phyloP scores from a whole-genome alignment of 2,329 filamentous ascomycete species.

The Aureobasidium sp. region DNA sequence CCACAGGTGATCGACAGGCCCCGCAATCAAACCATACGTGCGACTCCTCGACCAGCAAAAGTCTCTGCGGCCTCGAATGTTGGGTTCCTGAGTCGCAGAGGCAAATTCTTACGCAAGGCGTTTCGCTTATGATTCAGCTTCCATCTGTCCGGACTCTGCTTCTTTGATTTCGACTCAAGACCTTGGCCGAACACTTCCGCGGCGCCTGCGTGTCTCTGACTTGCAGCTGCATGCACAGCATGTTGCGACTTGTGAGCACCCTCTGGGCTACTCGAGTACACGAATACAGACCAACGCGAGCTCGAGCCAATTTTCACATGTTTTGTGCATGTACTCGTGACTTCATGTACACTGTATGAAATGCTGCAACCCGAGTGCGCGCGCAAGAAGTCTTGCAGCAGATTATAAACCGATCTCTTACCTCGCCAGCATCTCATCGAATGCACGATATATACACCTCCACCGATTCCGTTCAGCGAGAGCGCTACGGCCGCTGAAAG shows the following conservation, averaged over 20 bases:
- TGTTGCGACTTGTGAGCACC: not conserved
- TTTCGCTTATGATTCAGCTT: constrained; percentile 1
- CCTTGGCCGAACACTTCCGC: constrained; percentile 2
- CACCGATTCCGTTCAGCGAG: not conserved
- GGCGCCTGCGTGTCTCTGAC: not conserved
- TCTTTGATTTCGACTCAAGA: not conserved
- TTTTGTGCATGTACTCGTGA: constrained; percentile 10
- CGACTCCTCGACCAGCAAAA: not conserved
- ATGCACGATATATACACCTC: not conserved
- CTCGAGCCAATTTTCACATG: constrained; percentile 8
- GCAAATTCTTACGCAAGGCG: not conserved
- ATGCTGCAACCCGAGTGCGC: not conserved
- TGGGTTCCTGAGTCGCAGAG: constrained; percentile 5
- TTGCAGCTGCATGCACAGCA: constrained; percentile 9
- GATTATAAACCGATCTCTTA: not conserved
- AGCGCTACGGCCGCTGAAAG: not conserved
- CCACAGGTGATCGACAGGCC: not conserved
- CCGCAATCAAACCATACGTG: constrained; percentile 5
- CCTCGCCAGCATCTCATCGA: not conserved
- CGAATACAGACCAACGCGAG: not conserved
- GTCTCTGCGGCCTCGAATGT: constrained; percentile 7
- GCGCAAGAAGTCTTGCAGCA: not conserved
- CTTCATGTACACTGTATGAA: not conserved
- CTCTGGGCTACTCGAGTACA: not conserved
- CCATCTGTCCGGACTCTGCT: not conserved